Conservation (phyloP, 202 grass and related monocot genomes). For the Zizania palustris region DNA sequence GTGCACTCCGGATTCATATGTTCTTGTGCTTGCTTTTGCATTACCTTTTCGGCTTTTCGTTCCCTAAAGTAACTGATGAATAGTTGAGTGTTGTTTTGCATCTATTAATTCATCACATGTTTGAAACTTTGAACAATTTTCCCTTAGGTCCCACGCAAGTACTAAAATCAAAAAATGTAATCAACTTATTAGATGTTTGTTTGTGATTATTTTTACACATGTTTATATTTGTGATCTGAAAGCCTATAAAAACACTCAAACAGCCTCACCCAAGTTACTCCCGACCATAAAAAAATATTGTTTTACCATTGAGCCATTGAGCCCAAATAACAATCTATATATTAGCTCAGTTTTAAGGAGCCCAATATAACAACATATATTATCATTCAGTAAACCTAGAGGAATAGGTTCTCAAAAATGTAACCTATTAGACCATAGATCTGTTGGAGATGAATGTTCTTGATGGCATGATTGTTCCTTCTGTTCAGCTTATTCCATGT, state of each 20-base stretch:
- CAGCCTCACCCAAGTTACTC: not conserved
- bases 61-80: not conserved
- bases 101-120: not conserved
- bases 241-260: not conserved
- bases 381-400: not conserved
- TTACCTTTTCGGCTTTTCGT: not conserved
- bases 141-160: not conserved
- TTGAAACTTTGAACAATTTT: not conserved
- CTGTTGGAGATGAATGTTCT: not conserved
- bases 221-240: not conserved
- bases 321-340: not conserved
- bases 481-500: not conserved
- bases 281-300: not conserved
- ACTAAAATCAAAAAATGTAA: conserved; percentile 3
- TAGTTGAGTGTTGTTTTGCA: not conserved
- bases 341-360: not conserved
- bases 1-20: not conserved
- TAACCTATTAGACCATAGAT: not conserved
- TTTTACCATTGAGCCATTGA: not conserved
- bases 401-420: not conserved
- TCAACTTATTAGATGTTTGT: not conserved
- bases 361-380: not conserved
- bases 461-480: conserved; percentile 6
- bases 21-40: not conserved
- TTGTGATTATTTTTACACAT: not conserved